Evolutionary conservation across 2,329 filamentous ascomycete species (phyloP).

Genomic region (Diaporthe humulicola): DNA sequence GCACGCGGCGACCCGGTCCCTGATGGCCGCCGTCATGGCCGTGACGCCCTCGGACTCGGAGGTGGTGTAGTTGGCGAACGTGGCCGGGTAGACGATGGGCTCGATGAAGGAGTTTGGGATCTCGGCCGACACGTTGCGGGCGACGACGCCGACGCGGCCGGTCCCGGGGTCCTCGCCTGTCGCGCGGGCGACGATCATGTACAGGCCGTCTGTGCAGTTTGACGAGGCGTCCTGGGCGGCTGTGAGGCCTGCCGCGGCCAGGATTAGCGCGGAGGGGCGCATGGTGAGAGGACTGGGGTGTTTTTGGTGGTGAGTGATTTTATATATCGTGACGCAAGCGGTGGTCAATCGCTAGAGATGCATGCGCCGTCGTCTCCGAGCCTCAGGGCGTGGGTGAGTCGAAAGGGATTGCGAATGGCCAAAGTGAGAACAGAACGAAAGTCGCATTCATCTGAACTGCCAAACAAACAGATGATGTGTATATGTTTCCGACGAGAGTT

Average conservation of each 20-base stretch:
- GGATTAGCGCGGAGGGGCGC: background rate
- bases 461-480: conserved; percentile 2
- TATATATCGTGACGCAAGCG: too few relatives aligned
- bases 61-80: conserved; percentile 41
- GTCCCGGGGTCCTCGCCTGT: conserved; percentile 42
- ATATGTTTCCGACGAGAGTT: background rate
- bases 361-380: background rate
- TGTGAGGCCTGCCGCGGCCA: conserved; percentile 23
- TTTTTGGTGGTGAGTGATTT: background rate
- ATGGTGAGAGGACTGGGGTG: background rate
- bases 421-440: background rate
- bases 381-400: background rate
- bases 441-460: background rate
- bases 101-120: conserved; percentile 42
- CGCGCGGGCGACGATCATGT: conserved; percentile 46
- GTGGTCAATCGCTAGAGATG: background rate
- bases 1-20: conserved; percentile 40
- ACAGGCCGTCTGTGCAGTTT: conserved; percentile 39
- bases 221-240: conserved; percentile 25
- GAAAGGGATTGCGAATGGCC: background rate
- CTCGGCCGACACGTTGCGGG: conserved; percentile 41
- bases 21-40: conserved; percentile 40
- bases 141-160: conserved; percentile 44
- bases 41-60: conserved; percentile 41
- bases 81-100: conserved; percentile 46